Evolutionary conservation across 1,139 yeast genomes (phyloP), one percentile per base, ranked within the genome.

Genomic region (Chernovozyma aurita): DNA sequence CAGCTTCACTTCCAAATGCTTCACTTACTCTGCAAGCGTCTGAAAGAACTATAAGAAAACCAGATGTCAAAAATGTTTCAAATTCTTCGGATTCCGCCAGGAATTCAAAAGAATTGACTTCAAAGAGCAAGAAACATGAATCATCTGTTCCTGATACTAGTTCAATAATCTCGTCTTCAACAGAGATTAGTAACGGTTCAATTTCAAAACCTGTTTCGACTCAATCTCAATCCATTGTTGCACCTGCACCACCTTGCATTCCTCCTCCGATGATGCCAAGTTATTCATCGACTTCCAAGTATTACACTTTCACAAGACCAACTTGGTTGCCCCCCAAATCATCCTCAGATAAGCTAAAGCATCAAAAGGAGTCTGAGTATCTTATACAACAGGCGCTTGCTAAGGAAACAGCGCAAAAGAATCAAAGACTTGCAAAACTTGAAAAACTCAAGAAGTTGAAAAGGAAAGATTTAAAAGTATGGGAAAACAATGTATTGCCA

Each of bases 241-340:
- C n/a, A n/a, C 9, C 22, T 26, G 28, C 28, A 16, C 28, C 28
- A 6, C 28, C 28, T 26, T 13, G 9, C 17, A 26, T 26, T 11
- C 28, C 28, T 14, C 28, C 28, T 14, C 28, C 28, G 6, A 11
- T 26, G 6, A 6, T 26, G 6, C 28, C 28, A 14, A 12, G 11
- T 26, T 16, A 17, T 27, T 38, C 30, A 13, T n/a, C 33, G 29
- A 11, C 35, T 30, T 44, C 53, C 24, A 56, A 62, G 26, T 61
- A 63, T 39, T 41, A 69, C 24, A 56, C 80, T 0, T 62, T 66
- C 24, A 80, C 88, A 1, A 63, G 92, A 34, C 90, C 85, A 13
- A 59, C 72, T 1, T 76, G 80, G 65, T 57, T 83, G 29, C 90
- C 92, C 1, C 87, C 88, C 22, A 83, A 83, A 53, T 58, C 74